Evolutionary conservation across 1,139 yeast species (phyloP).

Genomic region (Chernovozyma aurita): DNA sequence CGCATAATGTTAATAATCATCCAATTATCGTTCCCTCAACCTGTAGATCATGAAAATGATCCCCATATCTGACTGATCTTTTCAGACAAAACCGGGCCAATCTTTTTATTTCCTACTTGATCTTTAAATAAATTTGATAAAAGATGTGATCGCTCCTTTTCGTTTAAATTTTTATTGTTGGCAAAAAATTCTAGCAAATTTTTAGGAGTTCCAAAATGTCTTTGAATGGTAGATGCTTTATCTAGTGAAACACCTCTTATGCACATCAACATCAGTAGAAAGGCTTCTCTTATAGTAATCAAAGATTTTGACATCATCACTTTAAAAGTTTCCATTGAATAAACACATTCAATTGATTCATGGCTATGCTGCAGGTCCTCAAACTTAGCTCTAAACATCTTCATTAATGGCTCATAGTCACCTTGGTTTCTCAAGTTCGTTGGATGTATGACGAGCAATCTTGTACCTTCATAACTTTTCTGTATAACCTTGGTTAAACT

Average conservation of each 20-base stretch:
- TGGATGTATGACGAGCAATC: conserved; percentile 48
- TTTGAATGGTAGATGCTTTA: conserved; percentile 76
- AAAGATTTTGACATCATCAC: conserved; percentile 67
- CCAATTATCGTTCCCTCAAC: neutral
- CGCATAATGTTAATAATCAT: too few species aligned
- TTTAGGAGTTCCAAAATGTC: conserved; percentile 59
- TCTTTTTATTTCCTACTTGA: conserved; percentile 58
- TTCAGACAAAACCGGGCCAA: conserved; percentile 56
- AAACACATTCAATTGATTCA: conserved; percentile 48
- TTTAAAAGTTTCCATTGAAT: conserved; percentile 62
- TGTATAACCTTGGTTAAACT: conserved; percentile 51
- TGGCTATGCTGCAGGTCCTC: conserved; percentile 16
- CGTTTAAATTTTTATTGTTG: conserved; percentile 9
- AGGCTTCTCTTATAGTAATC: conserved; percentile 73
- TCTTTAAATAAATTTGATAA: conserved; percentile 41
- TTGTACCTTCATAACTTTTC: conserved; percentile 25
- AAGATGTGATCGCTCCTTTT: conserved; percentile 35
- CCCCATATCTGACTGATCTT: conserved; percentile 66
- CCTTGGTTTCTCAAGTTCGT: conserved; percentile 46
- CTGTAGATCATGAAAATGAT: too few species aligned
- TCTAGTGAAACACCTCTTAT: conserved; percentile 79
- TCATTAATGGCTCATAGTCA: conserved; percentile 42
- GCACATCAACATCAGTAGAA: conserved; percentile 71
- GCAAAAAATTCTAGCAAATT: conserved; percentile 36
- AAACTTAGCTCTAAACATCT: conserved; percentile 42